Base-by-base conservation (phyloP, 768 basidiomycete species). In the Podaxis sp. region DNA sequence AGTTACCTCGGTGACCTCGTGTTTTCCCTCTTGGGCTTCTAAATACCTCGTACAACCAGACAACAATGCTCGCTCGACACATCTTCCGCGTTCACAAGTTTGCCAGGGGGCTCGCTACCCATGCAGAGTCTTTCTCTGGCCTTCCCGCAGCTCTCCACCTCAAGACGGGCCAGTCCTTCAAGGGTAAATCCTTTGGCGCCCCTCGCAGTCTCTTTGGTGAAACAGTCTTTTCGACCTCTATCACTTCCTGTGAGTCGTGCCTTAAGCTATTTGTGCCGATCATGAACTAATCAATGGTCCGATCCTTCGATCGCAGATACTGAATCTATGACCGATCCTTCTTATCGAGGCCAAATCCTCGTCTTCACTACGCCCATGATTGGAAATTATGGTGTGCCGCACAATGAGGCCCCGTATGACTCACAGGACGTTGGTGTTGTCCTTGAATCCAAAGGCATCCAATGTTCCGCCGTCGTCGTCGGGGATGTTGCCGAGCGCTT, bases 251-350 rank as follows among this genome's bases (percentile, higher is more conserved):
- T 95, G 65, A 68, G 91, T 81, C 8, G 3, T 52, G 28, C 59
- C 61, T 2, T 1, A 17, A 44, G 41, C 41, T n/a, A n/a, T 57
- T 22, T 33, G 12, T 38, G 30, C 56, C 6, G 53, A 33, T 33
- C 17, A 33, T 60, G 37, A 12, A 15, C 37, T 1, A 13, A 37
- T 49, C 57, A 64, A 52, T 26, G 33, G 66, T 65, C 54, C 66
- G 58, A 60, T 65, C 48, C 49, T 58, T 63, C 24, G 20, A 28
- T 53, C 44, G n/a, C 71, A 96, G 95, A 99, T 75, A 99, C 96
- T 52, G 97, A 99, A 77, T 97, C 95, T 7, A 98, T 99, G 97
- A 99, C 97, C 40, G 97, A 99, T 74, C 97, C 97, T 6, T 99
- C 97, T 7, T 99, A 99, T 76, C 91, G 94, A 37, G 91, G 94